phyloP scores from a whole-genome alignment of 129 eudicot genomes.

The Rutidosis leptorrhynchoides region DNA sequence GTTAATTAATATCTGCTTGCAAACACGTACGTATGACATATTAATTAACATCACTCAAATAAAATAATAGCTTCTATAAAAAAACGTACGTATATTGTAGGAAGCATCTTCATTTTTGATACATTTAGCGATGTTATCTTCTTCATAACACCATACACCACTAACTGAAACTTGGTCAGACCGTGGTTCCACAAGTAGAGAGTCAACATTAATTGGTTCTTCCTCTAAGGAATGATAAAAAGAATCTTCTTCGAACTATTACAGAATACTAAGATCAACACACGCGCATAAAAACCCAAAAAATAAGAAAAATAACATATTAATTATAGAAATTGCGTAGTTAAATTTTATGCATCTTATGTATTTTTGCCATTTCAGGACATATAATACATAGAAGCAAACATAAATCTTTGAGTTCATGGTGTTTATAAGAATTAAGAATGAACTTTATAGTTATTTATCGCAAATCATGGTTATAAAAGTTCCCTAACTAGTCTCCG shows the following conservation, averaged over 20 bases:
- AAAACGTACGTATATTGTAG: slow-evolving; percentile 40
- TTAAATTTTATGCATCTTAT: neutral
- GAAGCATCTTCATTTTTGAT: slow-evolving; percentile 36
- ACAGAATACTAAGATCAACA: neutral
- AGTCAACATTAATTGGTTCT: slow-evolving; percentile 55
- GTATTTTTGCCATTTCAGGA: neutral
- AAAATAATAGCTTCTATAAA: slow-evolving; percentile 11
- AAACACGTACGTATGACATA: neutral
- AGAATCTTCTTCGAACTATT: slow-evolving; percentile 52
- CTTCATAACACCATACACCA: slow-evolving; percentile 51
- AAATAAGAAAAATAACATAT: neutral
- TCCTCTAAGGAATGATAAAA: slow-evolving; percentile 49
- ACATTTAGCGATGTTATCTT: slow-evolving; percentile 41
- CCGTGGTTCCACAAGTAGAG: slow-evolving; percentile 63
- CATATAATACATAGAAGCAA: neutral
- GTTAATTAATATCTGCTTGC: slow-evolving; percentile 9
- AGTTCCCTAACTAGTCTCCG: too few species aligned
- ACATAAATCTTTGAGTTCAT: neutral
- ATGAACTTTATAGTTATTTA: neutral
- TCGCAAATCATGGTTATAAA: neutral
- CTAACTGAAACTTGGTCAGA: slow-evolving; percentile 52
- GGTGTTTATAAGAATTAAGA: neutral
- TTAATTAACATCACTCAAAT: neutral
- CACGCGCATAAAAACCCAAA: slow-evolving; percentile 2
- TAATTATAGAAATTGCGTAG: neutral